Percentiles rank a stretch among this genome's conserved stretches.
These are phyloP conservation scores for Pseudognaphalium luteoalbum DNA, from an alignment of 129 eudicot species.

Conservation along the genomic window DNA sequence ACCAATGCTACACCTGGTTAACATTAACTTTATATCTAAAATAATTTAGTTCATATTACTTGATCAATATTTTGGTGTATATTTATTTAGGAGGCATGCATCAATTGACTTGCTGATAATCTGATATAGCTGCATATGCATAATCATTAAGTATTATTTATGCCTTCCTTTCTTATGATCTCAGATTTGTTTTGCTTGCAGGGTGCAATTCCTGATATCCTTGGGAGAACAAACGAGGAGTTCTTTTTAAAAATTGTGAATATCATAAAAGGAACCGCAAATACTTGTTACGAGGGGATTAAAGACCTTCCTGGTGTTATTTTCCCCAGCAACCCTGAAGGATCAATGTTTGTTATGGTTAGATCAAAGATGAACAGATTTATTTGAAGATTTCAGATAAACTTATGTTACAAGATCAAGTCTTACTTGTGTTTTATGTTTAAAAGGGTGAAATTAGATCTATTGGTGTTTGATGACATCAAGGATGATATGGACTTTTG, in stretches of 20 bases:
- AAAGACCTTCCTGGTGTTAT: conserved; percentile 46
- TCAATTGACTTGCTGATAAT: too few relatives aligned
- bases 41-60: not conserved
- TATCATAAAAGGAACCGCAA: conserved; percentile 30
- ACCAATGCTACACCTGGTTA: not conserved
- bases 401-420: not conserved
- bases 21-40: not conserved
- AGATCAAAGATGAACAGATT: not conserved
- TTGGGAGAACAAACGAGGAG: conserved; percentile 34
- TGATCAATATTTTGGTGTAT: not conserved
- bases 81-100: not conserved
- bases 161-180: too few relatives aligned
- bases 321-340: conserved; percentile 54
- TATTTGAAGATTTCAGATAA: not conserved
- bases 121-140: too few relatives aligned
- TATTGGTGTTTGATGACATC: not conserved
- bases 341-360: conserved; percentile 49
- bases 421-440: not conserved
- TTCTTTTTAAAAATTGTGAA: conserved; percentile 39
- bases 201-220: conserved; percentile 50
- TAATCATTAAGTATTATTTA: too few relatives aligned
- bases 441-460: not conserved
- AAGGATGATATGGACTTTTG: not conserved
- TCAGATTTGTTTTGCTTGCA: conserved; percentile 7
- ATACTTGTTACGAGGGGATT: conserved; percentile 26